phyloP scores from a whole-genome alignment of 768 basidiomycete genomes.

The Trametes sanguinea region DNA sequence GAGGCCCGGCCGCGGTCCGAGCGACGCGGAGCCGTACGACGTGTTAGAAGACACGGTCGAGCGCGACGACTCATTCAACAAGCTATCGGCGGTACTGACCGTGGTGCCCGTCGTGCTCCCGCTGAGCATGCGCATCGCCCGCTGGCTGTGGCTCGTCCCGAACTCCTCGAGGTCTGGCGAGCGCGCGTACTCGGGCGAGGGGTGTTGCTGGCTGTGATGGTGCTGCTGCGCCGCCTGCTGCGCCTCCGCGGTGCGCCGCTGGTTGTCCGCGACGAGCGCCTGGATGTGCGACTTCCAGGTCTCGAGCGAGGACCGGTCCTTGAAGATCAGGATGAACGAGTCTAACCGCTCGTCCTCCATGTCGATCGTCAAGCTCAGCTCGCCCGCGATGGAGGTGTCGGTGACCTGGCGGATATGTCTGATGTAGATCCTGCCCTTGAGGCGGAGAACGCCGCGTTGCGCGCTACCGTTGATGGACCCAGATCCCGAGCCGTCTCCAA shows the following conservation, averaged over 20 bases:
- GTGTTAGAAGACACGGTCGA: conserved; percentile 77
- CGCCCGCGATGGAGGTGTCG: conserved; percentile 73
- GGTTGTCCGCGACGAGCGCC: conserved; percentile 71
- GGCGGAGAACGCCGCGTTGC: conserved; percentile 61
- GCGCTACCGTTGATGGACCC: conserved; percentile 35
- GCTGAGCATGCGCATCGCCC: conserved; percentile 79
- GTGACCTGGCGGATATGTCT: conserved; percentile 90
- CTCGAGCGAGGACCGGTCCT: conserved; percentile 85
- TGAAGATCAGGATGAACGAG: conserved; percentile 95
- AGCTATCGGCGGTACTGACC: conserved; percentile 58
- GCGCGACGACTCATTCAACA: conserved; percentile 61
- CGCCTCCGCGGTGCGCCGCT: conserved; percentile 47
- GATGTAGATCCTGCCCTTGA: conserved; percentile 95
- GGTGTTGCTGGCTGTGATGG: neutral
- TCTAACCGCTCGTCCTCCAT: conserved; percentile 96
- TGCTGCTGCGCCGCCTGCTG: conserved; percentile 30
- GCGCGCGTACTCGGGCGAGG: conserved; percentile 33
- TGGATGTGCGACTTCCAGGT: conserved; percentile 87
- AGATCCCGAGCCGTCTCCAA: conserved; percentile 52
- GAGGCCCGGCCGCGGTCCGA: conserved; percentile 21
- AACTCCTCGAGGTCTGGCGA: conserved; percentile 62
- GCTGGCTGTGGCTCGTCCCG: conserved; percentile 68
- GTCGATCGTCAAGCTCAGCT: conserved; percentile 93
- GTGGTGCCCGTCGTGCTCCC: conserved; percentile 69
- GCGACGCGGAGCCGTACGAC: conserved; percentile 54